These are phyloP conservation scores for Lactarius pseudohatsudake DNA, from an alignment of 768 basidiomycete genomes.

Conservation along the genomic window DNA sequence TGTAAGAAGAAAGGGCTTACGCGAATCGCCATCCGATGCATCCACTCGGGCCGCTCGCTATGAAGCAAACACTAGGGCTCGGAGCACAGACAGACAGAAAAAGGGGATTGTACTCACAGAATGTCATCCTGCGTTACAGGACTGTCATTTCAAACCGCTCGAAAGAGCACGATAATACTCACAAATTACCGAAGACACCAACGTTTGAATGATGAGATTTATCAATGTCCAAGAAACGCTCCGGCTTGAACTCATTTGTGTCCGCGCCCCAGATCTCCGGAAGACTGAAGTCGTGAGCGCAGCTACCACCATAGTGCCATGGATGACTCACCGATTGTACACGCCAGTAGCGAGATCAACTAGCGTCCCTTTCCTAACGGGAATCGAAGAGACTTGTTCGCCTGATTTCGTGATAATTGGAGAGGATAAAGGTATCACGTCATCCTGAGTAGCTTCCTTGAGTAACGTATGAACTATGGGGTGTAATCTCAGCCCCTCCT, in stretches of 20 bases:
- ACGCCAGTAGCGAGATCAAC: conserved; percentile 3
- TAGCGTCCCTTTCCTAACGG: conserved; percentile 7
- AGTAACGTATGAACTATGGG: conserved; percentile 14
- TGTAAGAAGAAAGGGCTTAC: neutral
- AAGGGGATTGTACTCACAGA: neutral
- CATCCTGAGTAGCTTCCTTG: conserved; percentile 27
- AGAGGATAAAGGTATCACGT: conserved; percentile 29
- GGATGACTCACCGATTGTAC: conserved; percentile 11
- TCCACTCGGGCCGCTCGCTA: conserved; percentile 3
- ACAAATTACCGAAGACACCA: conserved; percentile 9
- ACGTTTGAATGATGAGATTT: neutral
- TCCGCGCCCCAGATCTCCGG: conserved; percentile 14
- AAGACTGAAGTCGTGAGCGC: neutral
- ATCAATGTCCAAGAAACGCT: conserved; percentile 7
- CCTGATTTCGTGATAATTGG: conserved; percentile 12
- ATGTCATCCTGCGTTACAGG: conserved; percentile 7
- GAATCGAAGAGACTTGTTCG: conserved; percentile 9
- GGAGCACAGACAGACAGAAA: neutral
- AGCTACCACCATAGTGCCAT: neutral
- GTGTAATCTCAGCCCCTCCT: conserved; percentile 21
- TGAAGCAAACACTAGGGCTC: no score
- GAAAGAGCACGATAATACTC: neutral
- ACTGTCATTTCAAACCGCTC: neutral
- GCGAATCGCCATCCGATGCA: conserved; percentile 19
- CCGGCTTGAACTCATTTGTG: conserved; percentile 11